Evolutionary conservation across 2,329 filamentous ascomycete genomes (phyloP), one percentile per base, ranked within the genome.

Genomic region (Trichophyton benhamiae): DNA sequence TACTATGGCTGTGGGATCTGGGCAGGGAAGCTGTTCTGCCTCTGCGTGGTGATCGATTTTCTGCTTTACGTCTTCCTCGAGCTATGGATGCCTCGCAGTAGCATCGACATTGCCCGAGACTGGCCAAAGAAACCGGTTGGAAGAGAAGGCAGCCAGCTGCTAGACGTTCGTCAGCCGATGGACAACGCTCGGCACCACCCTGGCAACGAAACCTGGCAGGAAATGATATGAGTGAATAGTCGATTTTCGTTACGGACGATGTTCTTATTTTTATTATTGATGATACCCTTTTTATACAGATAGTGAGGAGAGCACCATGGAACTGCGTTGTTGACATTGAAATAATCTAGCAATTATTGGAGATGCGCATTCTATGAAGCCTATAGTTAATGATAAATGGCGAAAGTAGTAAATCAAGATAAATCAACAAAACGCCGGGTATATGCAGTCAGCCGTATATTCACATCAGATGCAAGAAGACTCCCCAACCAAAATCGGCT

Each of bases 1-100:
- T 99, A 99, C 74, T 99, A 96, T 70, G 94, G 94, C 7, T 99
- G 95, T 71, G 94, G 94, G 38, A 92, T 97, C 58, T 99, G 94
- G 94, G 94, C 94, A 0, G 94, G 94, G 41, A 99, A 99, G 75
- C 79, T 99, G 7, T 99, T 99, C 70, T 96, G 94, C 69, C 79
- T 99, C 1, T 96, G 92, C 66, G 91, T 91, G 9, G 85, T 97
- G 62, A 87, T 99, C 59, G 94, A 99, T 74, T 99, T 96, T 69
- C 76, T 99, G 57, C 82, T 99, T 59, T 96, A 91, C 68, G 80
- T 96, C 57, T 84, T 95, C 57, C 79, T 96, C 60, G 94, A 99
- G 73, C 84, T 95, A 74, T 88, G 85, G 77, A 91, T 88, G 64
- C 94, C 94, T 0, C 80, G 91, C 62, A 86, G 88, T 42, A 83